Conservation (phyloP, 2,329 filamentous ascomycete species). For the Chalaropsis thielavioides region DNA sequence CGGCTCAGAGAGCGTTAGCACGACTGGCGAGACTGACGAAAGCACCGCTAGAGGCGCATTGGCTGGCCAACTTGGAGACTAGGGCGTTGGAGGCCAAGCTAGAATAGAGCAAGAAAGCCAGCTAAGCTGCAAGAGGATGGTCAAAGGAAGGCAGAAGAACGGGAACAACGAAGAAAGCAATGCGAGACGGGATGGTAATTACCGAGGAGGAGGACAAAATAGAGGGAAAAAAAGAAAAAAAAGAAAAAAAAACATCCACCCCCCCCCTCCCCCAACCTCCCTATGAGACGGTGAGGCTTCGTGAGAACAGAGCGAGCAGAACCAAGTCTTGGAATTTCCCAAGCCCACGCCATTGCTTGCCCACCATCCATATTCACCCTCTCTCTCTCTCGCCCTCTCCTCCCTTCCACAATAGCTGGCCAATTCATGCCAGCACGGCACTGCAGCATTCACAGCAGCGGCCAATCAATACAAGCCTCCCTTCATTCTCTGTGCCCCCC, state of each 20-base stretch:
- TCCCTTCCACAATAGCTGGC: neutral
- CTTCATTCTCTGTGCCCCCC: neutral
- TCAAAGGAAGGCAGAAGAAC: neutral
- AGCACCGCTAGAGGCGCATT: neutral
- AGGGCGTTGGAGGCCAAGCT: neutral
- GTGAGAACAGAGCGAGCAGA: neutral
- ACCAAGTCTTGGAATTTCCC: too few species aligned
- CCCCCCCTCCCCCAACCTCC: neutral
- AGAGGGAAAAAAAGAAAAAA: neutral
- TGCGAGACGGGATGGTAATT: conserved; percentile 3
- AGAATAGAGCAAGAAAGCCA: neutral
- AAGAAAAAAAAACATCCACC: neutral
- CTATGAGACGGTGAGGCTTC: neutral
- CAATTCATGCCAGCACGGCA: neutral
- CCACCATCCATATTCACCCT: too few species aligned
- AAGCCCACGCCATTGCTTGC: too few species aligned
- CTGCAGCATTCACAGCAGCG: neutral
- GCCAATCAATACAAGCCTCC: neutral
- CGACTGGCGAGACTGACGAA: neutral
- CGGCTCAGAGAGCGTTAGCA: neutral
- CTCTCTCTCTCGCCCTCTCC: neutral
- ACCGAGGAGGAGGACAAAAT: neutral
- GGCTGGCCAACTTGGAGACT: neutral
- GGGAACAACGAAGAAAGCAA: conserved; percentile 7
- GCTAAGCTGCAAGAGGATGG: neutral